Conservation (phyloP, 495 filamentous ascomycete genomes). For the Pyrenula massariospora region DNA sequence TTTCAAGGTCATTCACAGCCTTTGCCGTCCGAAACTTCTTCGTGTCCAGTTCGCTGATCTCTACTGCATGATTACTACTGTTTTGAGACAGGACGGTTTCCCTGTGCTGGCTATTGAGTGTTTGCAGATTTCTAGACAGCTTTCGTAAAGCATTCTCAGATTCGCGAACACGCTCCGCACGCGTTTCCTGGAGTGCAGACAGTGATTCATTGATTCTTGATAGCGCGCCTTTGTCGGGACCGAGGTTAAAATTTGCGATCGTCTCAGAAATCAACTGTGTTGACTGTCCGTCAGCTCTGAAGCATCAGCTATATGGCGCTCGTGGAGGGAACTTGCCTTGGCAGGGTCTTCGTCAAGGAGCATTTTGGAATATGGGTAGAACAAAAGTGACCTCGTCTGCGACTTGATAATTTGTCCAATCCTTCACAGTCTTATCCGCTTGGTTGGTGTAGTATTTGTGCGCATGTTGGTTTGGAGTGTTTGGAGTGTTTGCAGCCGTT, state of each 20-base stretch:
- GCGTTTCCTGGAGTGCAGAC: conserved; percentile 63
- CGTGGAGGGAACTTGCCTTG: conserved; percentile 31
- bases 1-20: conserved; percentile 74
- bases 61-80: conserved; percentile 60
- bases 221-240: conserved; percentile 72
- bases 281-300: no score
- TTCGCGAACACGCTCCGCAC: conserved; percentile 61
- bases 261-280: conserved; percentile 77
- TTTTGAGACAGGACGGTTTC: conserved; percentile 62
- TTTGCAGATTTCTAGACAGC: conserved; percentile 60
- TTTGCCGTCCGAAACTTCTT: conserved; percentile 94
- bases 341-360: conserved; percentile 93
- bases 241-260: conserved; percentile 87
- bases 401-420: not conserved
- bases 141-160: conserved; percentile 59
- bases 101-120: conserved; percentile 54
- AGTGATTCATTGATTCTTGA: conserved; percentile 80
- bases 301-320: conserved; percentile 10
- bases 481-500: no score
- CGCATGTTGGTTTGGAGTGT: not conserved
- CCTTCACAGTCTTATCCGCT: conserved; percentile 4
- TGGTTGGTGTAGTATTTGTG: not conserved
- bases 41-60: conserved; percentile 76
- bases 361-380: conserved; percentile 64
- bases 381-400: not conserved